Evolutionary conservation across 2,329 filamentous ascomycete genomes (phyloP), one percentile per base, ranked within the genome.

Genomic region (Claviceps arundinis): DNA sequence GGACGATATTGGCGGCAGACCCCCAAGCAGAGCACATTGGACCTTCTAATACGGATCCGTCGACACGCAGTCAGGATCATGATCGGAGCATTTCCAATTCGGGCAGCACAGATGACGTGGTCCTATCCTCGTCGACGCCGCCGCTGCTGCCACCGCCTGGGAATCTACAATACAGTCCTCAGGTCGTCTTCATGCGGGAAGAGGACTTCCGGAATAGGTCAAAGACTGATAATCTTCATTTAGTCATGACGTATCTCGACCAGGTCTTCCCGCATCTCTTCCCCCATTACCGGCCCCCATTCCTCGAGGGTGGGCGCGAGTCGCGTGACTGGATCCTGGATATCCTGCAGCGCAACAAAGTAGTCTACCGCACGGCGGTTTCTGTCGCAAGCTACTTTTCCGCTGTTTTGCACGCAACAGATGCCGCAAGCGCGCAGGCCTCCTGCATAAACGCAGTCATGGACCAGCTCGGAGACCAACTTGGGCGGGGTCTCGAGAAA

Each of bases 241-340:
- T 75, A 44, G 64, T 77, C 52, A 78, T 80, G 73, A 71, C 78
- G 52, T 84, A 82, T 59, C 68, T 83, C 46, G 80, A 84, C 61
- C 74, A 78, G 56, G 70, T 82, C 19, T 75, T 83, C 55, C 80
- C 81, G 1, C 78, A 81, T 56, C 65, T 83, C 1, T 83, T 80
- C 59, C 81, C 81, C 2, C 78, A 82, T 60, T 84, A 83, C 62
- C 72, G 72, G 2, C 80, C 81, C 1, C 68, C 70, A 2, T 60
- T 80, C 5, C 67, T 77, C 3, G 68, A 76, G 52, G 75, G 77
- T n/a, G 80, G 80, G 14, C 73, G 17, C 17, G 17, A 19, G 17
- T 19, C 17, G 17, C 17, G 76, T 48, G 73, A 75, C 26, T 84
- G 80, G 81, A 68, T 84, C 30, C 65, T 84, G 38, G 73, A 76